These are phyloP conservation scores for Trametes sp. DNA, from an alignment of 1,284 basidiomycete species.

Conservation along the genomic window DNA sequence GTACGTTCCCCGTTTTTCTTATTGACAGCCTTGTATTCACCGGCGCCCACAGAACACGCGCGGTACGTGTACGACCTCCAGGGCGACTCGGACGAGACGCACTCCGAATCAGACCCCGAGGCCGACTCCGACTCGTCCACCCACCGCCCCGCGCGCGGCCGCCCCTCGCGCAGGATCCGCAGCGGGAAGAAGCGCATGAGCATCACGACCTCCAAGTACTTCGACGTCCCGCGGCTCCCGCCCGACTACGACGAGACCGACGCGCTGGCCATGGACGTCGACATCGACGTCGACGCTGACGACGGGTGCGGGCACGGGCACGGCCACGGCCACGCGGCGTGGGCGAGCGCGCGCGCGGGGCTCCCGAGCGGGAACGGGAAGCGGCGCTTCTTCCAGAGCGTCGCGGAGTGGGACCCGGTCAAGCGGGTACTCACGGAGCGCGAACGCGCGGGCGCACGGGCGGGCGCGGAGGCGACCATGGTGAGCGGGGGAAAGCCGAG, in stretches of 20 bases:
- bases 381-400: constrained; percentile 67
- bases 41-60: constrained; percentile 58
- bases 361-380: constrained; percentile 35
- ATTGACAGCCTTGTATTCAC: background rate
- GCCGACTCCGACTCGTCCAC: constrained; percentile 56
- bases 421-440: constrained; percentile 36
- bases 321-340: constrained; percentile 26
- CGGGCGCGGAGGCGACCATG: constrained; percentile 8
- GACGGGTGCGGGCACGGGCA: constrained; percentile 35
- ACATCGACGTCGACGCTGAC: constrained; percentile 30
- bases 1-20: constrained; percentile 50
- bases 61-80: constrained; percentile 70
- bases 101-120: constrained; percentile 57
- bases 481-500: constrained; percentile 11
- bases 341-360: constrained; percentile 13
- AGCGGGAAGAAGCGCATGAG: constrained; percentile 65
- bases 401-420: constrained; percentile 49
- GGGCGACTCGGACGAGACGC: constrained; percentile 53
- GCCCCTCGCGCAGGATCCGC: constrained; percentile 32
- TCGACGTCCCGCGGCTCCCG: constrained; percentile 49
- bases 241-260: constrained; percentile 30
- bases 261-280: background rate
- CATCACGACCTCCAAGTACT: constrained; percentile 64
- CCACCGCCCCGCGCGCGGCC: constrained; percentile 40
- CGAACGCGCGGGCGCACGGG: constrained; percentile 23